These are phyloP conservation scores for Monascus purpureus DNA, from an alignment of 495 filamentous ascomycete species.

Conservation along the genomic window DNA sequence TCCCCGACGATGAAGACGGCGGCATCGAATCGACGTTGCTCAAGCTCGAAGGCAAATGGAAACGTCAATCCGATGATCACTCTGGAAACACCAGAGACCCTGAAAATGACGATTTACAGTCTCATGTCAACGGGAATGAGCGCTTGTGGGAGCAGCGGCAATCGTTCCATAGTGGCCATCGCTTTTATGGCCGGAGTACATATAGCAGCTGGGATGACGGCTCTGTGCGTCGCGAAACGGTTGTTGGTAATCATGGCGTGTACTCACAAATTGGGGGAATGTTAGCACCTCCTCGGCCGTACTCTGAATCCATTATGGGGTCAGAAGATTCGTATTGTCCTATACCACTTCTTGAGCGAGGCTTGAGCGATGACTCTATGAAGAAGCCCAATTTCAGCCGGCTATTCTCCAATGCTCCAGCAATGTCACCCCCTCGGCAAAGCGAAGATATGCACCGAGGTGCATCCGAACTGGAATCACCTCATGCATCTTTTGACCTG, in stretches of 20 bases:
- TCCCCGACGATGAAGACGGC: constrained; percentile 89
- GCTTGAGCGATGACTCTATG: constrained; percentile 45
- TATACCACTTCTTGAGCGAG: constrained; percentile 61
- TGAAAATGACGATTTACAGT: background rate
- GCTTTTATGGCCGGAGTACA: background rate
- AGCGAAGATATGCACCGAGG: constrained; percentile 15
- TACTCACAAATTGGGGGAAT: constrained; percentile 19
- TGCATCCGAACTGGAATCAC: constrained; percentile 23
- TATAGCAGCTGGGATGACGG: constrained; percentile 3
- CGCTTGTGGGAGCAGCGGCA: no score
- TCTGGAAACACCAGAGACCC: background rate
- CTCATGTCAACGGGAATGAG: background rate
- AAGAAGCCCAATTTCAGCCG: constrained; percentile 18
- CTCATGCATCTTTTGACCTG: constrained; percentile 36
- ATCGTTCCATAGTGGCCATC: background rate
- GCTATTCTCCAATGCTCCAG: background rate
- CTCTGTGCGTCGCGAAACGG: constrained; percentile 13
- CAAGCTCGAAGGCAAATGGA: constrained; percentile 83
- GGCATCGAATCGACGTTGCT: constrained; percentile 82
- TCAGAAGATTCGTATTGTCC: constrained; percentile 66
- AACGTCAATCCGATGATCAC: constrained; percentile 2
- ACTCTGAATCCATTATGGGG: constrained; percentile 28
- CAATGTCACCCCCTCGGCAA: constrained; percentile 7
- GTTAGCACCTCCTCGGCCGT: constrained; percentile 17
- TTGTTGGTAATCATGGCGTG: constrained; percentile 11